Conservation (phyloP, 2,329 filamentous ascomycete genomes). For the Coleophoma cylindrospora region DNA sequence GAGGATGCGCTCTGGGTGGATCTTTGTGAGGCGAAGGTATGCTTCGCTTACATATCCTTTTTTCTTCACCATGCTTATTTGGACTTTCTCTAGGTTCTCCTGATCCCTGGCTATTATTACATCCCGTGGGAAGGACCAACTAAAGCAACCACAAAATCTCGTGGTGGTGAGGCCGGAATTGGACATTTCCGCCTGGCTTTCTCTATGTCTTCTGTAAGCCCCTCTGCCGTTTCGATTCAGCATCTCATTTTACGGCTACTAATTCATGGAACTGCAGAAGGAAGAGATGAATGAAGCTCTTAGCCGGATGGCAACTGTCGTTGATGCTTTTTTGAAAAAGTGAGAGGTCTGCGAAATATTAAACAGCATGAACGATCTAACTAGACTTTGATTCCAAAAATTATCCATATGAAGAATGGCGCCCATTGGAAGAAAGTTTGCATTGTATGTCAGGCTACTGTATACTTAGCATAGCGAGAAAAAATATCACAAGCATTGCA, state of each 20-base stretch:
- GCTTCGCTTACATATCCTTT: background rate
- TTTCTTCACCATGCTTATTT: background rate
- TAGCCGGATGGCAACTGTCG: background rate
- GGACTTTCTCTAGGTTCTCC: slow-evolving; percentile 13
- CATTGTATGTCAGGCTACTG: too few relatives aligned
- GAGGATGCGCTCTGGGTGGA: background rate
- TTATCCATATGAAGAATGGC: too few relatives aligned
- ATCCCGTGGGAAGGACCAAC: slow-evolving; percentile 25
- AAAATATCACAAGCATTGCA: too few relatives aligned
- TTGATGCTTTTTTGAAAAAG: background rate
- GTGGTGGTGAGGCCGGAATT: background rate
- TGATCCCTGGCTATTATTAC: slow-evolving; percentile 28
- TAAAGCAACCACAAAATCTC: slow-evolving; percentile 3
- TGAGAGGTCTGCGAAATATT: too few relatives aligned
- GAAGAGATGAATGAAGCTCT: background rate
- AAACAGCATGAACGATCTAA: too few relatives aligned
- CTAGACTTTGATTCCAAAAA: too few relatives aligned
- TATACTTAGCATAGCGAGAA: too few relatives aligned
- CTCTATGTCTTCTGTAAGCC: slow-evolving; percentile 1
- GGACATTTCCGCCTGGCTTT: background rate
- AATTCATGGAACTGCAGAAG: background rate
- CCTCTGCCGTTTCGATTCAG: background rate
- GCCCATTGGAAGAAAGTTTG: too few relatives aligned
- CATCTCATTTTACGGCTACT: background rate
- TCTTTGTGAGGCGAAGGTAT: background rate